A percentile compares a stretch with the other conserved stretches of the same genome.
Evolutionary conservation across 306 rosid species (phyloP).

Genomic region (Adenanthera pavonina): DNA sequence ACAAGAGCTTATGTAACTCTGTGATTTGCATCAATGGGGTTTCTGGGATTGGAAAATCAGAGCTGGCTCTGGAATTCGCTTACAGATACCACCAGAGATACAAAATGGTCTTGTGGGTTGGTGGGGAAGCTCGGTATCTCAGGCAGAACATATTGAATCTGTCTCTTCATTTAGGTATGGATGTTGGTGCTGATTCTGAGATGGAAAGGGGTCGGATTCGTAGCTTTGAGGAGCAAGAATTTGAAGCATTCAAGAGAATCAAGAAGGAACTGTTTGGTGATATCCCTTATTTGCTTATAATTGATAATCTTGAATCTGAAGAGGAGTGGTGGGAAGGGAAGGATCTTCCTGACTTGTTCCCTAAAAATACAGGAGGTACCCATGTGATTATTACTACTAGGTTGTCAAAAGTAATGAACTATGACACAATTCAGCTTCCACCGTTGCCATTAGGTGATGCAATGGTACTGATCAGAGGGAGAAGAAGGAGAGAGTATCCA

Average conservation of each 20-base stretch:
- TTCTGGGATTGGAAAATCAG: constrained; percentile 87
- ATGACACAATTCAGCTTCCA: constrained; percentile 64
- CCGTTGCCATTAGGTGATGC: constrained; percentile 72
- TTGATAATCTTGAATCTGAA: constrained; percentile 85
- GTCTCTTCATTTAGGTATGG: constrained; percentile 69
- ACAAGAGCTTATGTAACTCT: constrained; percentile 58
- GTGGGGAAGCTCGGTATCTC: constrained; percentile 81
- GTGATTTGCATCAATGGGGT: constrained; percentile 81
- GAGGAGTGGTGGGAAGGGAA: constrained; percentile 93
- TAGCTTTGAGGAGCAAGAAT: constrained; percentile 91
- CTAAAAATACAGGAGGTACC: constrained; percentile 79
- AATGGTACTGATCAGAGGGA: constrained; percentile 76
- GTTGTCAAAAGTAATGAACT: constrained; percentile 68
- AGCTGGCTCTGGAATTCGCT: constrained; percentile 80
- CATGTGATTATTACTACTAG: constrained; percentile 79
- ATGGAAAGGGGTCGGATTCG: constrained; percentile 75
- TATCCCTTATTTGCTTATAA: constrained; percentile 77
- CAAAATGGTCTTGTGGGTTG: constrained; percentile 89
- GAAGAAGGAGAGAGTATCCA: constrained; percentile 69
- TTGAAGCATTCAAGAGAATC: constrained; percentile 83
- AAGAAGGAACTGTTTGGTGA: constrained; percentile 83
- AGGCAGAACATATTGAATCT: constrained; percentile 79
- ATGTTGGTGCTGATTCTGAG: constrained; percentile 82
- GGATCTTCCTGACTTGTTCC: constrained; percentile 74
- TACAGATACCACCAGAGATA: constrained; percentile 73